Percentiles rank a stretch among this genome's conserved stretches.
These are phyloP conservation scores for Thalassiosira profunda DNA, from an alignment of 108 stramenopile genomes.

Conservation along the genomic window DNA sequence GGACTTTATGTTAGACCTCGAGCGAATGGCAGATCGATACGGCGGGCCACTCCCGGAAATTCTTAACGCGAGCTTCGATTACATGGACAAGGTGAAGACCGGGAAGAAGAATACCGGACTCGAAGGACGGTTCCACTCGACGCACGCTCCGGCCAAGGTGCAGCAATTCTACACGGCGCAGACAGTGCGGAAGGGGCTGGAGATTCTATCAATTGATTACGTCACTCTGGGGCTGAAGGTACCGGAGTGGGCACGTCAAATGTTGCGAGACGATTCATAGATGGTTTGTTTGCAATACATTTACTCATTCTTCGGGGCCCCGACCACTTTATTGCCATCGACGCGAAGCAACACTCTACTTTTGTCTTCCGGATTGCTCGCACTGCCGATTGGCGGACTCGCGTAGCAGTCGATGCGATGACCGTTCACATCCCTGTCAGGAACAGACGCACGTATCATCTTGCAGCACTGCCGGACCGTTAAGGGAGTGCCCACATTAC, in stretches of 20 bases:
- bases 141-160: conserved; percentile 39
- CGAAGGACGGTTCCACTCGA: conserved; percentile 1
- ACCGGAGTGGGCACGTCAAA: conserved; percentile 67
- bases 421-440: conserved; percentile 21
- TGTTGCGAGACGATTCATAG: conserved; percentile 49
- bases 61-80: conserved; percentile 25
- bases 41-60: conserved; percentile 20
- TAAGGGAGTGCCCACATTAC: neutral
- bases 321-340: too few relatives aligned
- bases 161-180: conserved; percentile 57
- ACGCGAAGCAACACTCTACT: too few relatives aligned
- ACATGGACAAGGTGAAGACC: conserved; percentile 10
- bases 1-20: conserved; percentile 45
- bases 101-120: conserved; percentile 6
- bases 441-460: conserved; percentile 19
- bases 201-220: conserved; percentile 72
- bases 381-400: conserved; percentile 30
- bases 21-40: conserved; percentile 35
- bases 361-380: conserved; percentile 23
- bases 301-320: too few relatives aligned
- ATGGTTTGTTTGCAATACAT: too few relatives aligned
- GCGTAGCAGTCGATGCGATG: conserved; percentile 32
- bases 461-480: conserved; percentile 16
- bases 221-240: conserved; percentile 53
- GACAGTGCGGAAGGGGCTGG: conserved; percentile 60